These are phyloP conservation scores for Cutaneotrichosporon sp. DNA, from an alignment of 1,284 basidiomycete genomes.

Conservation along the genomic window DNA sequence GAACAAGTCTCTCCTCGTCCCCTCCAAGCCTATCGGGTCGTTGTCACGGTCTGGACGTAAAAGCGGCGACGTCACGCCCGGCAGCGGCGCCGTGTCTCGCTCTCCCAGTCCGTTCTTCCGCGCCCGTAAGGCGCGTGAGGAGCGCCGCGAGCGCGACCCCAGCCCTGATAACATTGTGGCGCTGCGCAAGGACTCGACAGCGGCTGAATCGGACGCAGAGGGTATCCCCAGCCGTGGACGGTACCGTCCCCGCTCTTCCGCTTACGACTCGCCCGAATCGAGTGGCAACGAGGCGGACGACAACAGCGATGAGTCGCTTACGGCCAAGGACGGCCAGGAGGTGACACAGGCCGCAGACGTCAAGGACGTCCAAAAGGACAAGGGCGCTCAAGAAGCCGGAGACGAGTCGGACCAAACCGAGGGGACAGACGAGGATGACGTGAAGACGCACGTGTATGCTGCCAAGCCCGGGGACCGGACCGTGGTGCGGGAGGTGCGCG, in stretches of 20 bases:
- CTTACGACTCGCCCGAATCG: constrained; percentile 39
- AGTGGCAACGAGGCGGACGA: constrained; percentile 29
- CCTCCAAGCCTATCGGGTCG: constrained; percentile 1
- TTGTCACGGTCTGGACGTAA: neutral
- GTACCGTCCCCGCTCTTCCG: constrained; percentile 48
- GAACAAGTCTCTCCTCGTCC: neutral
- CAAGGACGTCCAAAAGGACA: constrained; percentile 32
- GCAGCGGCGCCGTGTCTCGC: constrained; percentile 17
- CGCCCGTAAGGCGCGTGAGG: constrained; percentile 38
- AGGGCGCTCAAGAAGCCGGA: too few relatives aligned
- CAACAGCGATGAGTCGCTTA: constrained; percentile 29
- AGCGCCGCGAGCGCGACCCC: constrained; percentile 54
- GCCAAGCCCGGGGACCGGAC: neutral
- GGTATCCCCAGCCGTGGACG: constrained; percentile 45
- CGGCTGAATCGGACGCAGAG: constrained; percentile 59
- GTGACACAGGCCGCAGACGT: too few relatives aligned
- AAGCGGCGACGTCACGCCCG: too few relatives aligned
- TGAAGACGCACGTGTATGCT: too few relatives aligned
- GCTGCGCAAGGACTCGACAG: constrained; percentile 55
- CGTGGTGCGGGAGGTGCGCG: neutral
- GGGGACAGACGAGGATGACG: too few relatives aligned
- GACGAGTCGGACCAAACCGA: too few relatives aligned
- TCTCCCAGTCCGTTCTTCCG: constrained; percentile 47
- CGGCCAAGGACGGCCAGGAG: too few relatives aligned
- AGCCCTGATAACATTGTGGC: constrained; percentile 69